Percentiles rank a stretch among this genome's conserved stretches.
Evolutionary conservation across 1,284 basidiomycete genomes (phyloP).

Genomic region (Agaricales sp.): DNA sequence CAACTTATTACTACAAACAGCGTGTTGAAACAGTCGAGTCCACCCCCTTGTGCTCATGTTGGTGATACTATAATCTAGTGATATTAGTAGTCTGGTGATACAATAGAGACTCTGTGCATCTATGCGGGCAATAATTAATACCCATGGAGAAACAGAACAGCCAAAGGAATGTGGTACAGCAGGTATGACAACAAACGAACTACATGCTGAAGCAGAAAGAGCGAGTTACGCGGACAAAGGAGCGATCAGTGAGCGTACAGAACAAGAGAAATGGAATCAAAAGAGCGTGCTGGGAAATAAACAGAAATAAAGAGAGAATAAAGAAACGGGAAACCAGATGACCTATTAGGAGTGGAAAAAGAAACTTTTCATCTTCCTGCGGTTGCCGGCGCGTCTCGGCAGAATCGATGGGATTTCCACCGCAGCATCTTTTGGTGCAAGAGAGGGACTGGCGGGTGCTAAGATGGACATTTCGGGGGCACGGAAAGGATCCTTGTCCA

Average conservation of each 20-base stretch:
- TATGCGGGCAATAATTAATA: neutral
- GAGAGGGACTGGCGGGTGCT: neutral
- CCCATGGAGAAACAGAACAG: too few species aligned
- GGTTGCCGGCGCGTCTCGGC: neutral
- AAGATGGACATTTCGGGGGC: neutral
- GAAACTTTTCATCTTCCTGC: neutral
- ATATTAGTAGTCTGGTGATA: neutral
- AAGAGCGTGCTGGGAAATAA: neutral
- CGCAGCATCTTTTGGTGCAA: neutral
- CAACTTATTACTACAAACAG: conserved; percentile 24
- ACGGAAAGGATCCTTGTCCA: neutral
- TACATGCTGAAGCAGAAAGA: neutral
- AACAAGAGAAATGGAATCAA: neutral
- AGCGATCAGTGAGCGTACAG: neutral
- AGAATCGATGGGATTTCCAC: neutral
- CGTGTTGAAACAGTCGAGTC: conserved; percentile 62
- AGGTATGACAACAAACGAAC: neutral
- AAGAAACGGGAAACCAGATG: neutral
- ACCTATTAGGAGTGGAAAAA: conserved; percentile 1
- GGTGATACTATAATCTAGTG: conserved; percentile 28
- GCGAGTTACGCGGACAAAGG: neutral
- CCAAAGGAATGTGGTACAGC: too few species aligned
- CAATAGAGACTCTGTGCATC: neutral
- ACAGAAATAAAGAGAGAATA: neutral
- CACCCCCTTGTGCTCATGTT: conserved; percentile 61